Percentiles rank a stretch among this genome's conserved stretches.
phyloP scores from a whole-genome alignment of 169 alveolate genomes.

The Perkinsus marinus region DNA sequence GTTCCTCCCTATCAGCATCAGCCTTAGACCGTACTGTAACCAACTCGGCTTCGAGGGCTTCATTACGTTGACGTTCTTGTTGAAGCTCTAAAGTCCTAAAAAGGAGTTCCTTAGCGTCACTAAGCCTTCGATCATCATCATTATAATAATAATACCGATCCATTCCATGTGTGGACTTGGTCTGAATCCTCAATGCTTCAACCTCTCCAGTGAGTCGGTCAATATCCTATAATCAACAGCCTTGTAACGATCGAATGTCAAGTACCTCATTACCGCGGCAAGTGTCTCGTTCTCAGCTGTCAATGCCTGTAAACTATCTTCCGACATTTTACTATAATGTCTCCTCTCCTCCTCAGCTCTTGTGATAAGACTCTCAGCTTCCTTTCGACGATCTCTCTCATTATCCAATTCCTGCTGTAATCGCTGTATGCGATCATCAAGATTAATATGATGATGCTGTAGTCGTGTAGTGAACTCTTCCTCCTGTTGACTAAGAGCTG shows the following conservation, averaged over 20 bases:
- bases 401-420: neutral
- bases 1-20: no score
- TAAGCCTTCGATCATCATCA: no score
- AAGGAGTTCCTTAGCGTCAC: no score
- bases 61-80: no score
- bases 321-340: neutral
- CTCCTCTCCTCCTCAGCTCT: neutral
- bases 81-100: no score
- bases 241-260: neutral
- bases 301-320: neutral
- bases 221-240: neutral
- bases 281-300: neutral
- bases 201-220: neutral
- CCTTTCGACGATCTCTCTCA: neutral
- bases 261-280: neutral
- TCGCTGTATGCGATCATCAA: neutral
- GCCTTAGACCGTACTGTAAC: no score
- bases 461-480: neutral
- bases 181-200: neutral
- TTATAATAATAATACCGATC: no score
- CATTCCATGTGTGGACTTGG: neutral
- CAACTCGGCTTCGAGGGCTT: no score
- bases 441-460: neutral
- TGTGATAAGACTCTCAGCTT: neutral
- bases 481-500: neutral